Evolutionary conservation across 495 filamentous ascomycete species (phyloP), one percentile per base, ranked within the genome.

Genomic region (Coniosporium apollinis): DNA sequence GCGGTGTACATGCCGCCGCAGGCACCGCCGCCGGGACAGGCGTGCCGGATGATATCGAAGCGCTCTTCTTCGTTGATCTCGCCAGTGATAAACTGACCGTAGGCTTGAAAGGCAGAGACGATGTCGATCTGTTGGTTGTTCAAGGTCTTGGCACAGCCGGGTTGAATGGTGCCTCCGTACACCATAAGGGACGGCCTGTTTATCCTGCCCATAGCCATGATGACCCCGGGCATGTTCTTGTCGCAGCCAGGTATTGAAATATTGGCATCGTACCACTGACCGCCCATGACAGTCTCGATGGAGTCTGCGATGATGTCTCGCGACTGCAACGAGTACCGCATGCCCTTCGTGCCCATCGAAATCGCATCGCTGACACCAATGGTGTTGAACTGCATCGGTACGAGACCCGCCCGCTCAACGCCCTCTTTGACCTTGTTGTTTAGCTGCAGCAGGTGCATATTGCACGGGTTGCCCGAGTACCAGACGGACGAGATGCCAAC

Each of bases 1-100:
- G 89, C 89, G 13, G 89, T 97, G 64, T 97, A 97, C 89, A 97
- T 97, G 41, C 89, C 89, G 50, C 89, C 89, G 51, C 89, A 97
- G 14, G 91, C 89, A 41, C 89, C 89, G 41, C 76, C 67, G 30
- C 89, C 89, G 26, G 87, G 87, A 57, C 87, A 94, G 22, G 89
- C 89, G 57, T 96, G 66, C 37, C 87, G 71, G 51, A 94, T 94
- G 52, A 96, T 87, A 56, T 97, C 89, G 51, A 79, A 87, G 18
- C 89, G 75, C 56, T 82, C 65, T 47, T 86, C 76, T 65, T 97
- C 89, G 47, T 66, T 74, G 53, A 96, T 94, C 48, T 94, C 74
- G 15, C 86, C 86, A 17, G 78, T 66, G 43, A 97, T 69, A 61
- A 82, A 97, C 50, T 96, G 85, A 11, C 89, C 89, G 59, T 96